Base-by-base conservation (phyloP, 2,329 filamentous ascomycete genomes). In the Hypomyces perniciosus region DNA sequence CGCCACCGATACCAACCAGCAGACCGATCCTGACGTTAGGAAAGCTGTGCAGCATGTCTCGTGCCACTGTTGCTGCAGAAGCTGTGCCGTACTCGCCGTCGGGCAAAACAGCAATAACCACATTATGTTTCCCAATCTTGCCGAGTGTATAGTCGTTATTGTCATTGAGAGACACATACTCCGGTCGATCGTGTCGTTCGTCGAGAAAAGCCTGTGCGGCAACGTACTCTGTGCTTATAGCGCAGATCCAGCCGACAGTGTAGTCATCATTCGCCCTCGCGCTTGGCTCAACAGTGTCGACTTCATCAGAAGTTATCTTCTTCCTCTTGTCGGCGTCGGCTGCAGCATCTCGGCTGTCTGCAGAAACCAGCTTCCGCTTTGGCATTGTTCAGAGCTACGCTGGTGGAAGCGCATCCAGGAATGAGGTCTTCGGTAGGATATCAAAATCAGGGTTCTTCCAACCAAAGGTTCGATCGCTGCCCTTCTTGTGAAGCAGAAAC, bases 201-300 rank as follows among this genome's bases (percentile, higher is more conserved):
- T 75, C 71, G 3, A 75, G 66, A 31, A 73, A 65, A 0, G 44
- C 57, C 29, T 57, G 54, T 4, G 72, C 72, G 5, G 72, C 71
- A 44, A 67, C 60, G 39, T 59, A 62, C 47, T 75, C 72, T 0
- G 55, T 61, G 0, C 5, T 13, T 3, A 74, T 52, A 10, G 71
- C 70, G 50, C 68, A 74, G 7, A 76, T 72, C 71, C 70, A 74
- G n/a, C 69, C 72, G 7, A 75, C 63, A 0, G 62, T 70, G 47
- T 74, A 74, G 12, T 49, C 33, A 29, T 38, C 20, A 20, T 20
- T 20, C 20, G 20, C 20, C 20, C 20, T 20, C 20, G 20, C 20
- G 20, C 20, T 20, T 20, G 20, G 20, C 20, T 20, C 20, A 20
- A 20, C 2, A 20, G 20, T 20, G 20, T 20, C 20, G 20, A 20